Evolutionary conservation across 352 stramenopile species (phyloP).

Genomic region (Phytopythium litorale): DNA sequence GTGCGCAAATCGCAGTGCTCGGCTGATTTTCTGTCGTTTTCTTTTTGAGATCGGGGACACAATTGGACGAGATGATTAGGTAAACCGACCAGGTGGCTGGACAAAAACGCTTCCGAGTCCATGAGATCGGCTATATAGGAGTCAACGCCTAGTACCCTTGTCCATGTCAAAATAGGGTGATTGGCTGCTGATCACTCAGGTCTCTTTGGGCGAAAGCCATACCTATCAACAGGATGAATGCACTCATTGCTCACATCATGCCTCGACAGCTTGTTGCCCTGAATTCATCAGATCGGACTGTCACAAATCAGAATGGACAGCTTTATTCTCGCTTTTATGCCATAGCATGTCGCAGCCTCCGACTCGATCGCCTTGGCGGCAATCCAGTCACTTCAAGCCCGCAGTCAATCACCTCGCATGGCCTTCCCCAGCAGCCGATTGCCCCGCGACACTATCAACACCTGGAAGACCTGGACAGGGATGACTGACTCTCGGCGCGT

Average conservation of each 20-base stretch:
- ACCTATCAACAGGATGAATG: too few species aligned
- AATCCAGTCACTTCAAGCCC: neutral
- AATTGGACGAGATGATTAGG: neutral
- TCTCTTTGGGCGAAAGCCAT: too few species aligned
- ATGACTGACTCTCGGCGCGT: neutral
- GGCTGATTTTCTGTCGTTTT: neutral
- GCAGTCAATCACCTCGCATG: neutral
- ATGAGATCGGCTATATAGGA: too few species aligned
- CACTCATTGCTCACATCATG: too few species aligned
- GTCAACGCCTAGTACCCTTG: too few species aligned
- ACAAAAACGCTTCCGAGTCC: neutral
- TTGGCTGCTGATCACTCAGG: too few species aligned
- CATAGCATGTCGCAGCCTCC: neutral
- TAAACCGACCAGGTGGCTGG: neutral
- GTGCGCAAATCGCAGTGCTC: neutral
- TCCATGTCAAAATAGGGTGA: too few species aligned
- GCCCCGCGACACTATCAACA: too few species aligned
- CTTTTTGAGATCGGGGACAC: neutral
- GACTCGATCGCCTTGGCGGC: neutral
- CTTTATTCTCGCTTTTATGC: slow-evolving; percentile 6
- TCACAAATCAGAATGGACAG: slow-evolving; percentile 3
- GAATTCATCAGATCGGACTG: neutral
- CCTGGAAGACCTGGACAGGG: neutral
- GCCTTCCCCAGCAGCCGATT: neutral
- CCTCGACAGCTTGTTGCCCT: neutral